Percentiles rank a stretch among this genome's conserved stretches.
Evolutionary conservation across 768 basidiomycete species (phyloP).

Genomic region (Kockovaella imperatae): DNA sequence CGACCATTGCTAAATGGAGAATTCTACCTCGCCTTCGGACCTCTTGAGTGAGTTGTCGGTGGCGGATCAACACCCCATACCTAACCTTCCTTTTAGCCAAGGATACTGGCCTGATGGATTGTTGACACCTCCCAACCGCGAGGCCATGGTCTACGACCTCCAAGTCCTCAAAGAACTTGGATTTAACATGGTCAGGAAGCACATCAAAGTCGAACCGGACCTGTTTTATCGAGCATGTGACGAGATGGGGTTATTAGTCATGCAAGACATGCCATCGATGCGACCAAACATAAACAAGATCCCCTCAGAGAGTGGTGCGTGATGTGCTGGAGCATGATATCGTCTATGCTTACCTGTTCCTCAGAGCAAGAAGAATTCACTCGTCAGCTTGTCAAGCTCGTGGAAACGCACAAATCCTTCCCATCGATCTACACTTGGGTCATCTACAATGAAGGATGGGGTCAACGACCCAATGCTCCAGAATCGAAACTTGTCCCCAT

Average conservation of each 20-base stretch:
- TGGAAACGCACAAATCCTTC: conserved; percentile 18
- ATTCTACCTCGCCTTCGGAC: conserved; percentile 15
- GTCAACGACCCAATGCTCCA: conserved; percentile 11
- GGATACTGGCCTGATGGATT: conserved; percentile 28
- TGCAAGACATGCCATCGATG: conserved; percentile 22
- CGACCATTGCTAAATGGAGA: conserved; percentile 19
- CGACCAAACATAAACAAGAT: neutral
- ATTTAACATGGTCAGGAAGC: conserved; percentile 25
- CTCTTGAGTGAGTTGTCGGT: conserved; percentile 15
- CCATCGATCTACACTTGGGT: conserved; percentile 22
- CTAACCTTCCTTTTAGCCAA: conserved; percentile 3
- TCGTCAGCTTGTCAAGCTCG: conserved; percentile 10
- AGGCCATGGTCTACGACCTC: conserved; percentile 22
- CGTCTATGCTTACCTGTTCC: neutral
- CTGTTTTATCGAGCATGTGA: conserved; percentile 20
- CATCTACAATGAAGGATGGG: conserved; percentile 26
- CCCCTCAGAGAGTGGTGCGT: conserved; percentile 10
- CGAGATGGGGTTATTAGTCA: conserved; percentile 19
- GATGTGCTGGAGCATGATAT: neutral
- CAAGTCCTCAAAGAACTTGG: conserved; percentile 13
- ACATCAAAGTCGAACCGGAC: conserved; percentile 25
- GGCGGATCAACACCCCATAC: neutral
- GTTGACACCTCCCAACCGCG: conserved; percentile 17
- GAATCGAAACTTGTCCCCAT: conserved; percentile 10
- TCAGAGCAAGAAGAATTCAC: conserved; percentile 17